A percentile compares a stretch with the other conserved stretches of the same genome.
Conservation (phyloP, 228 moss, liverwort and hornwort genomes). For the Sphagnum fallax region DNA sequence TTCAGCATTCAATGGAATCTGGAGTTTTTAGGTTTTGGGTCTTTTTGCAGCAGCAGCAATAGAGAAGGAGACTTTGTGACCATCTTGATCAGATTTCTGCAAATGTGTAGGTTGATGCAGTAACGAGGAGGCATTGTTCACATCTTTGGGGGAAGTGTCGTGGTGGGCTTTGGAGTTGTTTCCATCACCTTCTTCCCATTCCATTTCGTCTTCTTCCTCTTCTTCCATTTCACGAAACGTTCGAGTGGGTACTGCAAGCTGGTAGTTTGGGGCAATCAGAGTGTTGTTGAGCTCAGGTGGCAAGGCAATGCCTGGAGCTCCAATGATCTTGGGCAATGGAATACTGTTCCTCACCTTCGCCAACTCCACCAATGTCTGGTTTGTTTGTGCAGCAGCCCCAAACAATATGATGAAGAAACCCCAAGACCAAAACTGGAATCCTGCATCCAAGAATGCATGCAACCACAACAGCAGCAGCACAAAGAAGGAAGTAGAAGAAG, state of each 20-base stretch:
- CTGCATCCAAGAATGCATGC: too few species aligned
- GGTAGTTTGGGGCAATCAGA: conserved; percentile 78
- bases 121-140: conserved; percentile 10
- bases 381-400: too few species aligned
- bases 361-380: conserved; percentile 81
- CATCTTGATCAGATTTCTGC: conserved; percentile 52
- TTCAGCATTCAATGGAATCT: too few species aligned
- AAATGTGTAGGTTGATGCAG: conserved; percentile 44
- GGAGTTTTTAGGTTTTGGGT: conserved; percentile 33
- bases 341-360: conserved; percentile 80
- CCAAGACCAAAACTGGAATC: too few species aligned
- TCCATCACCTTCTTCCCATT: conserved; percentile 39
- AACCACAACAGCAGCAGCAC: too few species aligned
- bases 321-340: conserved; percentile 82
- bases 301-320: conserved; percentile 64
- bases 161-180: too few species aligned
- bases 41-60: conserved; percentile 62
- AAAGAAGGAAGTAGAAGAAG: too few species aligned
- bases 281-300: conserved; percentile 82
- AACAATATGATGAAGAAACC: too few species aligned
- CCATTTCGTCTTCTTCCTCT: conserved; percentile 48
- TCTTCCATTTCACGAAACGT: conserved; percentile 64
- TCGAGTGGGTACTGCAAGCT: conserved; percentile 68
- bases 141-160: conserved; percentile 27
- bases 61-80: conserved; percentile 82